A percentile compares a stretch with the other conserved stretches of the same genome.
Evolutionary conservation across 1,284 basidiomycete genomes (phyloP).

Genomic region (Leccinum griseonigrum): DNA sequence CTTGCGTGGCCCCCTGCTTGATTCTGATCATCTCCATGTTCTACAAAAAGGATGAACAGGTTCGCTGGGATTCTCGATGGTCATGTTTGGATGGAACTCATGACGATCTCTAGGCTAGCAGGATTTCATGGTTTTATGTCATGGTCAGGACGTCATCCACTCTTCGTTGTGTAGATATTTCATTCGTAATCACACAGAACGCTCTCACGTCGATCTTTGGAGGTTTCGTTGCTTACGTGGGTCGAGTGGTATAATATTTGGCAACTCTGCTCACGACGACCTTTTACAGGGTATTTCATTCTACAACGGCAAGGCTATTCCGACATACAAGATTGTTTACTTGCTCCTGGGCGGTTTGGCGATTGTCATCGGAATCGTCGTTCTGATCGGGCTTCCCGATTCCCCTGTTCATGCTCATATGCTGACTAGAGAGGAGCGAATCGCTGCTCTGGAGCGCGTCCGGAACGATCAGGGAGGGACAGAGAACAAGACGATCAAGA

Average conservation of each 20-base stretch:
- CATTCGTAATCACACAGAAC: conserved; percentile 38
- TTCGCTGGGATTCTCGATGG: conserved; percentile 12
- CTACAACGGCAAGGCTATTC: conserved; percentile 44
- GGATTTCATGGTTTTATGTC: conserved; percentile 68
- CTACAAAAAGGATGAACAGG: conserved; percentile 70
- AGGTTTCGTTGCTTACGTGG: conserved; percentile 63
- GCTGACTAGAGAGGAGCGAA: conserved; percentile 57
- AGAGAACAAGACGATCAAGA: conserved; percentile 60
- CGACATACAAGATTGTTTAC: conserved; percentile 64
- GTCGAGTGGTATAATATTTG: conserved; percentile 10
- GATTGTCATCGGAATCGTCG: conserved; percentile 54
- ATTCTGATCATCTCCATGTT: conserved; percentile 67
- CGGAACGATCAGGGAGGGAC: conserved; percentile 65
- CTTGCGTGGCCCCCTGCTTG: conserved; percentile 60
- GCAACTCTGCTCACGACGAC: background rate
- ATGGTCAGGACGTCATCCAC: conserved; percentile 42
- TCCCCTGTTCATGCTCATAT: conserved; percentile 61
- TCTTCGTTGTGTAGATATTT: background rate
- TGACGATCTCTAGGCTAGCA: conserved; percentile 38
- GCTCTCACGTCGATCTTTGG: conserved; percentile 63
- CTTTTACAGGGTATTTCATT: conserved; percentile 53
- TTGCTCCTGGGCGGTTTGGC: conserved; percentile 59
- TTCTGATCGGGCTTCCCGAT: conserved; percentile 63
- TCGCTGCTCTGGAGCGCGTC: conserved; percentile 66
- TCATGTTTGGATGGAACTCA: background rate